Percentiles rank a stretch among this genome's conserved stretches.
phyloP scores from a whole-genome alignment of 257 asterid genomes.

The Ehretia macrophylla region DNA sequence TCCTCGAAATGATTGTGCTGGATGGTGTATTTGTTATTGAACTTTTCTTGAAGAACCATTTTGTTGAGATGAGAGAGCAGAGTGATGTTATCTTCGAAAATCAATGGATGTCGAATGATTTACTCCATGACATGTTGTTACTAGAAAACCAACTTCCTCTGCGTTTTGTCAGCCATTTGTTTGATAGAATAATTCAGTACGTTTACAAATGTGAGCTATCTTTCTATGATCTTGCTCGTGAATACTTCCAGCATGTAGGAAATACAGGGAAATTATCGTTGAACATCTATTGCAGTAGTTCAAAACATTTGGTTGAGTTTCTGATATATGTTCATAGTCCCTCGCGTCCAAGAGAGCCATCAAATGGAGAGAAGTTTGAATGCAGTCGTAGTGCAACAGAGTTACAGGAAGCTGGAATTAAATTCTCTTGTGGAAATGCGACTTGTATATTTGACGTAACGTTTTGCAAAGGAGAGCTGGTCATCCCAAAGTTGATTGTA shows the following conservation, averaged over 20 bases:
- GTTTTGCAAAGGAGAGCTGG: conserved; percentile 18
- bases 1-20: conserved; percentile 15
- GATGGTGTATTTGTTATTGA: conserved; percentile 29
- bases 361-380: conserved; percentile 1
- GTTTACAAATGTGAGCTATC: conserved; percentile 1
- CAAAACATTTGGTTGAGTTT: conserved; percentile 28
- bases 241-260: conserved; percentile 24
- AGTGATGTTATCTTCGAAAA: conserved; percentile 25
- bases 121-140: conserved; percentile 23
- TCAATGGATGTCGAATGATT: conserved; percentile 21
- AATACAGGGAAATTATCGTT: conserved; percentile 9
- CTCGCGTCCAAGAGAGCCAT: not conserved
- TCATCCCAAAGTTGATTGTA: conserved; percentile 11
- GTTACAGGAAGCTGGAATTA: conserved; percentile 25
- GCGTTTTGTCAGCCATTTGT: conserved; percentile 5
- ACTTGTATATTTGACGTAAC: conserved; percentile 15
- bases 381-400: conserved; percentile 18
- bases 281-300: not conserved
- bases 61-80: conserved; percentile 21
- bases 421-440: conserved; percentile 2
- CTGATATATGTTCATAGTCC: conserved; percentile 16
- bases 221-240: conserved; percentile 20
- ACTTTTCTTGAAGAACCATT: conserved; percentile 19
- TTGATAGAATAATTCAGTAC: not conserved
- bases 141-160: conserved; percentile 32